These are phyloP conservation scores for Globisporangium paroecandrum DNA, from an alignment of 352 stramenopile genomes.

Conservation along the genomic window DNA sequence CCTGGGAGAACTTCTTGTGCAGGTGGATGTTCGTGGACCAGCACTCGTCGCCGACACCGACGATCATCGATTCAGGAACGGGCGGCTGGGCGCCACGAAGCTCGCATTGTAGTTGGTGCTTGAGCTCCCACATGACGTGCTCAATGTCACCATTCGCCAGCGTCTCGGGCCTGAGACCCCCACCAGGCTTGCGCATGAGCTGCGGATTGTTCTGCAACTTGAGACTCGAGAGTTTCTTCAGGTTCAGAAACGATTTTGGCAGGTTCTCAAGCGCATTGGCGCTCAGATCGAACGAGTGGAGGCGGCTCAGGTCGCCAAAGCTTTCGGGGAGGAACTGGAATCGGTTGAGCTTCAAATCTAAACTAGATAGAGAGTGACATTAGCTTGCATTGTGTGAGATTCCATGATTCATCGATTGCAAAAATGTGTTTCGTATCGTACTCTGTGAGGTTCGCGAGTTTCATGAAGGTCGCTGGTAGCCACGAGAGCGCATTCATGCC, in stretches of 20 bases:
- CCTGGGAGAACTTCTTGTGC: conserved; percentile 45
- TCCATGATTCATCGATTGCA: not conserved
- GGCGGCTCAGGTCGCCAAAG: conserved; percentile 40
- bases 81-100: conserved; percentile 33
- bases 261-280: conserved; percentile 54
- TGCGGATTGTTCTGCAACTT: conserved; percentile 46
- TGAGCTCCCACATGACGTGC: conserved; percentile 52
- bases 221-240: conserved; percentile 45
- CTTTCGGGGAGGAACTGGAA: conserved; percentile 39
- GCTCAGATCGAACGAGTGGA: conserved; percentile 50
- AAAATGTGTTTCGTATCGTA: conserved; percentile 18
- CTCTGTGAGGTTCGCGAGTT: conserved; percentile 49
- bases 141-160: conserved; percentile 39
- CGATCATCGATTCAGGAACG: conserved; percentile 26
- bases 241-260: conserved; percentile 42
- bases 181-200: conserved; percentile 22
- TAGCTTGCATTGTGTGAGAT: too few species aligned
- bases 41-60: conserved; percentile 48
- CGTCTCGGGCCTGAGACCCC: conserved; percentile 39
- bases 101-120: conserved; percentile 46
- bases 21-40: conserved; percentile 76
- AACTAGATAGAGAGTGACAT: conserved; percentile 19
- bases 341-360: conserved; percentile 76
- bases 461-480: conserved; percentile 51
- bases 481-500: conserved; percentile 55